Evolutionary conservation across 106 monocot genomes (phyloP), one percentile per base, ranked within the genome.

Genomic region (Dendrobium huoshanense): DNA sequence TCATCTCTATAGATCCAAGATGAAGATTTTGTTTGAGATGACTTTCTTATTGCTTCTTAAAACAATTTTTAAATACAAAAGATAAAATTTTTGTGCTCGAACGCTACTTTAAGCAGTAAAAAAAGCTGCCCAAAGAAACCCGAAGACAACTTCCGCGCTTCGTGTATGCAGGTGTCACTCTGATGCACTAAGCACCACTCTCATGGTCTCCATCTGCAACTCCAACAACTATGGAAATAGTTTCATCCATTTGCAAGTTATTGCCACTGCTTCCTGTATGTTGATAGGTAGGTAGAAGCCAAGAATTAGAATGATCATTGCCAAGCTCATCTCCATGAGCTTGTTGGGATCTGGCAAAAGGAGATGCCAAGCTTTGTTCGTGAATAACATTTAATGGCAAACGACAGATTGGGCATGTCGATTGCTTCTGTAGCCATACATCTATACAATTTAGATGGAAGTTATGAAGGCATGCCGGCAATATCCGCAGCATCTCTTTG

Each of bases 371-470:
- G 3, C 51, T 51, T 15, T 1, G 13, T 51, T 51, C 51, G 13
- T 13, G 51, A 51, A 13, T 51, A 10, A 51, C 51, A 29, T 79
- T 73, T 19, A 90, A 64, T 29, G 88, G 83, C 68, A 87, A 24
- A 20, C 88, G 88, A 65, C 90, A 90, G 61, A 90, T 81, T 22
- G 90, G 90, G 25, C 93, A 90, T 6, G 87, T 88, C 9, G 88
- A 77, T 37, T 90, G 88, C 42, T 87, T 93, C 80, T 87, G 77
- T 48, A 90, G 81, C 88, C 90, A 93, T 15, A 54, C 77, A 73
- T 88, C 88, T 7, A 93, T 90, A 72, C 93, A 93, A 16, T 68
- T 72, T 24, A 85, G 81, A 93, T 90, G 87, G 65, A 90, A 91
- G 58, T 81, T 82, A 67, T 89, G 91, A 4, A 65, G 37, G 42